These are phyloP conservation scores for Amaranthus palmeri DNA, from an alignment of 148 eudicot species.

Conservation along the genomic window DNA sequence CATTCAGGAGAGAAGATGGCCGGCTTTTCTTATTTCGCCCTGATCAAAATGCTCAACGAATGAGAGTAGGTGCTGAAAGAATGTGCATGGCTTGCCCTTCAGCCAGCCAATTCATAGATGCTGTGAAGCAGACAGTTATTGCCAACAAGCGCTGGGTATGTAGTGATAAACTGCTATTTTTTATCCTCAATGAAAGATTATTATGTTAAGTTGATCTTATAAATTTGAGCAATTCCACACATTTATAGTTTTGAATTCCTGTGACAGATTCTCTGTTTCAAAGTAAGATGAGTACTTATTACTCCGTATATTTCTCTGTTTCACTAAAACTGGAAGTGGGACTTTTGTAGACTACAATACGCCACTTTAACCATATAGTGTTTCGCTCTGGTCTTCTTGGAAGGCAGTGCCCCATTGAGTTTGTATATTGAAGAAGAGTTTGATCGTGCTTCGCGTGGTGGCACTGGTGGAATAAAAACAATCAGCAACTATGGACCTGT, in stretches of 20 bases:
- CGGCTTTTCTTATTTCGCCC: slow-evolving; percentile 34
- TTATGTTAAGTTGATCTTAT: neutral
- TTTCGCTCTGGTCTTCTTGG: slow-evolving; percentile 33
- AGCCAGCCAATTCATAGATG: slow-evolving; percentile 37
- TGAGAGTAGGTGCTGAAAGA: slow-evolving; percentile 43
- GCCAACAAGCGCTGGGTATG: slow-evolving; percentile 51
- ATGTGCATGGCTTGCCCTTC: slow-evolving; percentile 55
- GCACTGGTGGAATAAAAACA: slow-evolving; percentile 86
- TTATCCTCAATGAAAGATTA: neutral
- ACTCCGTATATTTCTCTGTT: too few species aligned
- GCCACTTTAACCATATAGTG: neutral
- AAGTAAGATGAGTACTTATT: slow-evolving; percentile 32
- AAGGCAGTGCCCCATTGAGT: slow-evolving; percentile 64
- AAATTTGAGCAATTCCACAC: neutral
- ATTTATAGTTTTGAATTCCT: neutral
- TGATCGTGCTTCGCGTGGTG: slow-evolving; percentile 88
- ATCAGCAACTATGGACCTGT: slow-evolving; percentile 91
- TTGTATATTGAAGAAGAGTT: slow-evolving; percentile 68
- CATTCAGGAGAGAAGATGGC: slow-evolving; percentile 35
- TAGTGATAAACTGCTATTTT: neutral
- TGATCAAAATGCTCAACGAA: slow-evolving; percentile 39
- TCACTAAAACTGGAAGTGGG: too few species aligned
- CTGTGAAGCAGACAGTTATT: slow-evolving; percentile 40
- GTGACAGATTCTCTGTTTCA: slow-evolving; percentile 87
- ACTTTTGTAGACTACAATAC: too few species aligned